Evolutionary conservation across 108 stramenopile species (phyloP).

Genomic region (Nitzschia sp.): DNA sequence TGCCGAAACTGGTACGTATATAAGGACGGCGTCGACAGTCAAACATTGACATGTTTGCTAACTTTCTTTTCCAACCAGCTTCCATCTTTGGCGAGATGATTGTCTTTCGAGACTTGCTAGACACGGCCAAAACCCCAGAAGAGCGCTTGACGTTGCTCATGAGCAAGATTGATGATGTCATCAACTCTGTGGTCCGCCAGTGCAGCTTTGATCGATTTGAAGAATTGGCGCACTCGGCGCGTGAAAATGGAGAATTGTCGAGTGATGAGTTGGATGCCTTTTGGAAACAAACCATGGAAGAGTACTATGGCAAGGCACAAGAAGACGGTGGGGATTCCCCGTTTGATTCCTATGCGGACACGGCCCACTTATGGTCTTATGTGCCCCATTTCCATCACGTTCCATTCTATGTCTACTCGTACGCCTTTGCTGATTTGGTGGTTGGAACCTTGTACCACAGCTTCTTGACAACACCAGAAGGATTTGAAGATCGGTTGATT

Average conservation of each 20-base stretch:
- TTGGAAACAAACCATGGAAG: constrained; percentile 45
- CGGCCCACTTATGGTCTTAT: constrained; percentile 41
- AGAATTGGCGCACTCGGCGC: constrained; percentile 42
- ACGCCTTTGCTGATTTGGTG: constrained; percentile 51
- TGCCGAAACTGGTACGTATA: constrained; percentile 37
- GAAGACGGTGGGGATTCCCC: constrained; percentile 44
- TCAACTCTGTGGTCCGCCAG: constrained; percentile 51
- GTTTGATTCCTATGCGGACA: constrained; percentile 46
- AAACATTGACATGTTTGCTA: not conserved
- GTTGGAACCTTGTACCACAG: constrained; percentile 50
- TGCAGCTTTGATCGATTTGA: constrained; percentile 56
- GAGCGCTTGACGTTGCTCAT: constrained; percentile 46
- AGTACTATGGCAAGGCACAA: constrained; percentile 45
- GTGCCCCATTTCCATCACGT: constrained; percentile 55
- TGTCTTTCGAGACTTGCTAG: constrained; percentile 48
- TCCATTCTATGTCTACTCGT: constrained; percentile 51
- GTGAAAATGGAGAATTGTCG: constrained; percentile 47
- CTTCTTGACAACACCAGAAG: constrained; percentile 42
- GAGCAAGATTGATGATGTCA: constrained; percentile 49
- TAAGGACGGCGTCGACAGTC: not conserved
- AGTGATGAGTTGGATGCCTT: constrained; percentile 40
- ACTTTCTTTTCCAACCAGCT: not conserved
- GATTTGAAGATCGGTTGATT: constrained; percentile 49
- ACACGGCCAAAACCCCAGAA: constrained; percentile 24
- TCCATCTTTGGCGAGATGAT: constrained; percentile 57